Conservation (phyloP, 164 flowering plant genomes). For the Brasenia schreberi region DNA sequence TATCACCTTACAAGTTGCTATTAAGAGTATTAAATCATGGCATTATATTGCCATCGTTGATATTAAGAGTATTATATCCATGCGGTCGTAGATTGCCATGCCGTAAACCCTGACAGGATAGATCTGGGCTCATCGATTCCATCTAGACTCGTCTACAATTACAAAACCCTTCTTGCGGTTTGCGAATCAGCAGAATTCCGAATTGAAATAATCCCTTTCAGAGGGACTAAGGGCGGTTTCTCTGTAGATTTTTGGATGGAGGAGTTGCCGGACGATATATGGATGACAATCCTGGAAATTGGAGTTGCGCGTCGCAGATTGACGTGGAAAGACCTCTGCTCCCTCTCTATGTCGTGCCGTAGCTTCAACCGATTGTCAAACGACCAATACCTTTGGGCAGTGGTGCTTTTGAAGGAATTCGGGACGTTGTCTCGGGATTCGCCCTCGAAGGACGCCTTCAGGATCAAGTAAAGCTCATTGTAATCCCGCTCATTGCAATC, state of each 20-base stretch:
- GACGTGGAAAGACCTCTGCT: slow-evolving; percentile 39
- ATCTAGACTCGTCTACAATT: too few relatives aligned
- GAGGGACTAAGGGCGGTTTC: too few relatives aligned
- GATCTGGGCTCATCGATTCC: too few relatives aligned
- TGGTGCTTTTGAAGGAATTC: slow-evolving; percentile 36
- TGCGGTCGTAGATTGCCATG: too few relatives aligned
- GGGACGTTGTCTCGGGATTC: slow-evolving; percentile 2
- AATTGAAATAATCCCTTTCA: too few relatives aligned
- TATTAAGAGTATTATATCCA: too few relatives aligned
- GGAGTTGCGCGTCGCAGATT: slow-evolving; percentile 21
- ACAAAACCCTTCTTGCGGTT: too few relatives aligned
- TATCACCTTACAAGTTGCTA: too few relatives aligned
- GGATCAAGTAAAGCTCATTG: not conserved
- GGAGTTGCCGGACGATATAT: slow-evolving; percentile 53
- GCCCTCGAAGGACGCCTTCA: not conserved
- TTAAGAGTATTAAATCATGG: too few relatives aligned
- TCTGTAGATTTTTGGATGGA: not conserved
- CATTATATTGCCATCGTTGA: too few relatives aligned
- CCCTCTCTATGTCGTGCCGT: slow-evolving; percentile 40
- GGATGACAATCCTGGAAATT: slow-evolving; percentile 37
- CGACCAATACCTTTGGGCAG: slow-evolving; percentile 42
- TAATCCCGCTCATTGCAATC: not conserved
- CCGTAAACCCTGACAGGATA: too few relatives aligned
- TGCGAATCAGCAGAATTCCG: too few relatives aligned
- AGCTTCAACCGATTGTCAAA: slow-evolving; percentile 34